Conservation (phyloP, 192 early-diverging fungal genomes). For the Coemansia sp. region DNA sequence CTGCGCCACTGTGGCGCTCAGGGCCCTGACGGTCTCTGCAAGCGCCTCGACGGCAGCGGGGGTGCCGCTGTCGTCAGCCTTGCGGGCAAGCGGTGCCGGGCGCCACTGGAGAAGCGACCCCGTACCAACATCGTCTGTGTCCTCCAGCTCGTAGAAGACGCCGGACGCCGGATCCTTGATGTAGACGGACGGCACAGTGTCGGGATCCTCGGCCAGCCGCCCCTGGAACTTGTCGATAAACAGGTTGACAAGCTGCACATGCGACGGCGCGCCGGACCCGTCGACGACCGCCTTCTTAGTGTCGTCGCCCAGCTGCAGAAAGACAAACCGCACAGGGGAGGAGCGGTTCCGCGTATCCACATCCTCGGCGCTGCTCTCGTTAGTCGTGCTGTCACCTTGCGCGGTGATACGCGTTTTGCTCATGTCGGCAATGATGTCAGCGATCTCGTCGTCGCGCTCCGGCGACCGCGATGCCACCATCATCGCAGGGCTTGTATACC, state of each 20-base stretch:
- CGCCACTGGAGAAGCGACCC: slow-evolving; percentile 56
- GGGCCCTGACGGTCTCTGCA: slow-evolving; percentile 25
- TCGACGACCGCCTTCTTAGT: slow-evolving; percentile 63
- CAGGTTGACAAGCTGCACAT: slow-evolving; percentile 64
- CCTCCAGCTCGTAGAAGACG: slow-evolving; percentile 70
- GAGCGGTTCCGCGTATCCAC: neutral
- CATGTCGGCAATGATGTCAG: slow-evolving; percentile 54
- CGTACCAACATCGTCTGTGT: slow-evolving; percentile 62
- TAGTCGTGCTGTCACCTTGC: neutral
- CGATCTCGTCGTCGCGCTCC: slow-evolving; percentile 48
- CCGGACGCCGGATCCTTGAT: slow-evolving; percentile 60
- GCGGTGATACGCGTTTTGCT: slow-evolving; percentile 34
- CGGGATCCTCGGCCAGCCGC: slow-evolving; percentile 62
- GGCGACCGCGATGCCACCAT: slow-evolving; percentile 20
- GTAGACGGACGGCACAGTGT: slow-evolving; percentile 68
- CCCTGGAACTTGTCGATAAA: slow-evolving; percentile 75
- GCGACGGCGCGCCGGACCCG: slow-evolving; percentile 40
- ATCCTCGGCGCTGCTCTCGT: slow-evolving; percentile 8
- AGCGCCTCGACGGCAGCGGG: slow-evolving; percentile 1
- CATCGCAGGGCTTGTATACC: slow-evolving; percentile 27
- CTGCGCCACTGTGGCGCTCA: slow-evolving; percentile 56
- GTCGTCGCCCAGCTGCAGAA: slow-evolving; percentile 66
- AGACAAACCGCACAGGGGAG: slow-evolving; percentile 38
- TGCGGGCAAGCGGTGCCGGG: slow-evolving; percentile 16
- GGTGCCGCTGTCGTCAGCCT: slow-evolving; percentile 1